These are phyloP conservation scores for Flaveria ramosissima DNA, from an alignment of 129 eudicot genomes.

Conservation along the genomic window DNA sequence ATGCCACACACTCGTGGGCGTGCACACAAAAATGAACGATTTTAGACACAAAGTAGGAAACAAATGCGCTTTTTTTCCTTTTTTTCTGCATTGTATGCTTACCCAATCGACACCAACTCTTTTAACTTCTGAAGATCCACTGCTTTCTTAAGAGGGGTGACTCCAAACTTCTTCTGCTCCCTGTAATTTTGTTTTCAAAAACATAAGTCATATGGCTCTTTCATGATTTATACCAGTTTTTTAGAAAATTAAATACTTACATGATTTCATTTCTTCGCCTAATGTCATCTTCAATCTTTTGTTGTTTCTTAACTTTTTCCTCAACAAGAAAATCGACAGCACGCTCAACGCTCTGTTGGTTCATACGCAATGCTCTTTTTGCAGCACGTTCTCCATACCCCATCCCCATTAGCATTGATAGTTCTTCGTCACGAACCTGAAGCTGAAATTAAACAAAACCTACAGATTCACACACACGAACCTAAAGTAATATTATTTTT, in stretches of 20 bases:
- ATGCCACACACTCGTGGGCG: background rate
- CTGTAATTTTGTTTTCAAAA: constrained; percentile 41
- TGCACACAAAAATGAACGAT: background rate
- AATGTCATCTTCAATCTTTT: constrained; percentile 57
- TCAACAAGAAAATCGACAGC: constrained; percentile 79
- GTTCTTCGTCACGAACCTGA: constrained; percentile 79
- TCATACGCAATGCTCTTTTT: constrained; percentile 86
- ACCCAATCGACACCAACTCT: constrained; percentile 72
- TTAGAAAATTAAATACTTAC: constrained; percentile 40
- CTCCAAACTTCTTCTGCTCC: constrained; percentile 90
- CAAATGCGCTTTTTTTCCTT: background rate
- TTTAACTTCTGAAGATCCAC: constrained; percentile 70
- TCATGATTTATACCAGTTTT: background rate
- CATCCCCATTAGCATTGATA: constrained; percentile 77
- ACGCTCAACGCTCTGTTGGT: constrained; percentile 59
- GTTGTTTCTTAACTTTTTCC: constrained; percentile 58
- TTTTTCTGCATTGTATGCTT: constrained; percentile 24
- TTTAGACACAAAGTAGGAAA: constrained; percentile 1
- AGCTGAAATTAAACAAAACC: constrained; percentile 53
- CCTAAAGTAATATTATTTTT: background rate
- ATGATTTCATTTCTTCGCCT: constrained; percentile 55
- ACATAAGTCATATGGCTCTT: background rate
- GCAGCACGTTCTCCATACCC: constrained; percentile 76
- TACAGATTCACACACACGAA: constrained; percentile 6
- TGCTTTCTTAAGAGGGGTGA: constrained; percentile 71